phyloP scores from a whole-genome alignment of 2,329 filamentous ascomycete genomes.

The Aspergillus brunneoviolaceus region DNA sequence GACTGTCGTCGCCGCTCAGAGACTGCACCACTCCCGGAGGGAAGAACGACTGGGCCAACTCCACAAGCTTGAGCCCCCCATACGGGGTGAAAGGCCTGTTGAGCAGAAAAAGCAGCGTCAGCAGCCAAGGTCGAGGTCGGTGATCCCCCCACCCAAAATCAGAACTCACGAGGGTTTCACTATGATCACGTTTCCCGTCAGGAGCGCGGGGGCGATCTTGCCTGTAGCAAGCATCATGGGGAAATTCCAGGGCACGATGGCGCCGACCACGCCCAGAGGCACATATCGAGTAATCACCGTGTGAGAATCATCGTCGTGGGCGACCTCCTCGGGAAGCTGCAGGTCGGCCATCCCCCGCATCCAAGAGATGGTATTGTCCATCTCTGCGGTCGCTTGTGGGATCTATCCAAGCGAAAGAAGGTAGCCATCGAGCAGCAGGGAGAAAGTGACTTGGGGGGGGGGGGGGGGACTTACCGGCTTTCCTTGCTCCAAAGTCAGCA shows the following conservation, averaged over 20 bases:
- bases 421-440: too few relatives aligned
- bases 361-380: constrained; percentile 13
- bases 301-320: constrained; percentile 44
- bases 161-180: constrained; percentile 46
- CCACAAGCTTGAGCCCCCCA: constrained; percentile 54
- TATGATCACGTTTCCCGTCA: constrained; percentile 54
- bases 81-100: constrained; percentile 45
- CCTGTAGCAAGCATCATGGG: constrained; percentile 40
- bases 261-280: constrained; percentile 42
- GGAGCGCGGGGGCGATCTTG: constrained; percentile 51
- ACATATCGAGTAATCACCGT: constrained; percentile 26
- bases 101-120: too few relatives aligned
- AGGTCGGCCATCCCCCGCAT: constrained; percentile 11
- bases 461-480: not conserved
- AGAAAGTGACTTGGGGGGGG: too few relatives aligned
- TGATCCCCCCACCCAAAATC: too few relatives aligned
- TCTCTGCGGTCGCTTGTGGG: constrained; percentile 8
- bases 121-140: too few relatives aligned
- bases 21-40: constrained; percentile 56
- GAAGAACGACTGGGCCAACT: constrained; percentile 48
- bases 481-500: not conserved
- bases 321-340: constrained; percentile 46
- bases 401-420: too few relatives aligned
- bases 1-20: constrained; percentile 51
- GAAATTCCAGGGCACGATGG: constrained; percentile 60